Conservation (phyloP, 371 early-diverging fungal genomes). For the Capillidium heterosporum region DNA sequence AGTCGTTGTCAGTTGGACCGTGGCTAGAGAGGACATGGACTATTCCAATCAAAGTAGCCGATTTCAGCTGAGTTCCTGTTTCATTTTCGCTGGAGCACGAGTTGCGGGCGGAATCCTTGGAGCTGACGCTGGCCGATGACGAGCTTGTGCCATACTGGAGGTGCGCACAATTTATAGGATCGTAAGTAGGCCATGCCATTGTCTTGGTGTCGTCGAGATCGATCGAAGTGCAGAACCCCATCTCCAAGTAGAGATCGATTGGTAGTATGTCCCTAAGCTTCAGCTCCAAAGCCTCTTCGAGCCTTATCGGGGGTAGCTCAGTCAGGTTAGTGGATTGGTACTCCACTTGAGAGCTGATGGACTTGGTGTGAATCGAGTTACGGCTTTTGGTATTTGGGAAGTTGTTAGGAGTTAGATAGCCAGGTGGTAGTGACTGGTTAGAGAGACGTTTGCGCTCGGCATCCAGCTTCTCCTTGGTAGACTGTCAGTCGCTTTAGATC, state of each 20-base stretch:
- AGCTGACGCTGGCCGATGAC: too few relatives aligned
- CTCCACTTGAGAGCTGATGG: background rate
- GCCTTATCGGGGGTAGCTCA: background rate
- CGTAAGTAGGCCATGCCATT: constrained; percentile 2
- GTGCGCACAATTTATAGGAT: background rate
- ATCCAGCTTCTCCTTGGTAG: too few relatives aligned
- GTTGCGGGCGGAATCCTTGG: too few relatives aligned
- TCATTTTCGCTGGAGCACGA: too few relatives aligned
- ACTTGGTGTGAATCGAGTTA: too few relatives aligned
- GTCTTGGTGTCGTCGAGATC: background rate
- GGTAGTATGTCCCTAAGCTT: background rate
- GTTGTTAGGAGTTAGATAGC: too few relatives aligned
- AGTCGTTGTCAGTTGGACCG: constrained; percentile 18
- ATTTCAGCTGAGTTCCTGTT: background rate
- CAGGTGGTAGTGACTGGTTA: too few relatives aligned
- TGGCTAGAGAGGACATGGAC: constrained; percentile 6
- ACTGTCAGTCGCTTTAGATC: too few relatives aligned
- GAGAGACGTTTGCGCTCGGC: too few relatives aligned
- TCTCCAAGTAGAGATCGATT: background rate
- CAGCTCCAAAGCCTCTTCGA: background rate
- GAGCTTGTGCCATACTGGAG: background rate
- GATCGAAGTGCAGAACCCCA: background rate
- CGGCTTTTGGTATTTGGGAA: too few relatives aligned
- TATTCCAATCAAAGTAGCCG: constrained; percentile 6
- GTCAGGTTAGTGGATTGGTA: background rate